Percentiles rank a stretch among this genome's conserved stretches.
Conservation (phyloP, 164 flowering plant genomes). For the Euptelea pleiosperma region DNA sequence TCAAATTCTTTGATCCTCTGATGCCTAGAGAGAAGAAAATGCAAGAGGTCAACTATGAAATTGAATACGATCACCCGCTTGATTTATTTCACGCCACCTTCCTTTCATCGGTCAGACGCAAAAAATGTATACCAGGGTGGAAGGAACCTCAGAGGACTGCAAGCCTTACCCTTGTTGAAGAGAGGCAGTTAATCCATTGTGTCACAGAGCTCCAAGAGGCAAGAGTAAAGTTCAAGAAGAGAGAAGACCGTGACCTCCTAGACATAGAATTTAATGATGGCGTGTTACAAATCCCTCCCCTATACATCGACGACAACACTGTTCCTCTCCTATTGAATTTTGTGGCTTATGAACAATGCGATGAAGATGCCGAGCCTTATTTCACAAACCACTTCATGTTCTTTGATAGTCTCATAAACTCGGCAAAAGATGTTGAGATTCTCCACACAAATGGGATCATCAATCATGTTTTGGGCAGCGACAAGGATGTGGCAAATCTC, state of each 20-base stretch:
- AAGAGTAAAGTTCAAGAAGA: slow-evolving; percentile 17
- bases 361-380: slow-evolving; percentile 10
- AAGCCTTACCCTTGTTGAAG: slow-evolving; percentile 14
- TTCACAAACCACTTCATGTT: slow-evolving; percentile 27
- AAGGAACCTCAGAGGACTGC: neutral
- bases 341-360: slow-evolving; percentile 31
- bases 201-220: slow-evolving; percentile 26
- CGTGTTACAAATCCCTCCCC: slow-evolving; percentile 23
- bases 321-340: slow-evolving; percentile 24
- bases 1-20: slow-evolving; percentile 26
- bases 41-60: neutral
- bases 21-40: slow-evolving; percentile 9
- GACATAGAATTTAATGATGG: slow-evolving; percentile 22
- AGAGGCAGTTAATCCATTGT: slow-evolving; percentile 18
- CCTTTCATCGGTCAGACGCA: slow-evolving; percentile 12
- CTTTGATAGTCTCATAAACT: slow-evolving; percentile 22
- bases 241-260: slow-evolving; percentile 11
- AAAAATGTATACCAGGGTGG: neutral
- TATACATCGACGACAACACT: slow-evolving; percentile 26
- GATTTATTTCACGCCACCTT: slow-evolving; percentile 22
- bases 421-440: slow-evolving; percentile 21
- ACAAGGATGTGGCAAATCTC: slow-evolving; percentile 25
- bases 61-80: slow-evolving; percentile 19
- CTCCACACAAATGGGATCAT: slow-evolving; percentile 23
- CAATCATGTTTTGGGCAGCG: slow-evolving; percentile 26